Base-by-base conservation (phyloP, 441 rosid species). In the California macrophylla region DNA sequence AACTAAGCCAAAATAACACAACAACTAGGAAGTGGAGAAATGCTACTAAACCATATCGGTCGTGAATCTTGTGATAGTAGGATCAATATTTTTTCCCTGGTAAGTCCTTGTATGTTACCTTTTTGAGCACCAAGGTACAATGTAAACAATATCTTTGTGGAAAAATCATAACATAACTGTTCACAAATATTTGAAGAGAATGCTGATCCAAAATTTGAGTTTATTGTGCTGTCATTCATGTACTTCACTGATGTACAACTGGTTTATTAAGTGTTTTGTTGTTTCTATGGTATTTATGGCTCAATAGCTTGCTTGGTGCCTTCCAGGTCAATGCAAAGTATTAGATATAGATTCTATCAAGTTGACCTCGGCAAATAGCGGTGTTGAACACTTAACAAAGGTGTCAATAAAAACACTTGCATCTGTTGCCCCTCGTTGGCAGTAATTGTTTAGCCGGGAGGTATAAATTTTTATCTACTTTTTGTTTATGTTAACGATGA, bases 381-480 rank as follows among this genome's bases (percentile, higher is more conserved):
- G 97, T n/a, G 99, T 75, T 9, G 85, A 84, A 45, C 97, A 89
- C 78, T 92, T 94, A 84, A 80, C 91, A 0, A 93, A 89, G 80
- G 97, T 89, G 26, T 90, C 88, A 74, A 75, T 23, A 38, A 81
- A 79, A 80, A 86, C 97, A 67, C 88, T 86, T 74, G 96, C 98
- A 68, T 89, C 95, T 9, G 99, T 94, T 0, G 92, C 91, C 6
- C 96, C 91, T 64, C 32, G 97, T 97, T 67, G 97, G 97, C 0
- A 96, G 98, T 70, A 91, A 91, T 80, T 92, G 92, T 84, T 96
- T 92, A 54, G 98, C 62, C 85, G 90, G 76, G 99, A 92, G 97
- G 97, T 94, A 83, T 67, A 42, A 6, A 3, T 5, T 50, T 50
- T 50, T 42, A 8, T 12, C 0, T 50, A 50, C 56, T 5, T 3